These are phyloP conservation scores for Trichoderma lentiforme DNA, from an alignment of 2,329 filamentous ascomycete genomes.

Conservation along the genomic window DNA sequence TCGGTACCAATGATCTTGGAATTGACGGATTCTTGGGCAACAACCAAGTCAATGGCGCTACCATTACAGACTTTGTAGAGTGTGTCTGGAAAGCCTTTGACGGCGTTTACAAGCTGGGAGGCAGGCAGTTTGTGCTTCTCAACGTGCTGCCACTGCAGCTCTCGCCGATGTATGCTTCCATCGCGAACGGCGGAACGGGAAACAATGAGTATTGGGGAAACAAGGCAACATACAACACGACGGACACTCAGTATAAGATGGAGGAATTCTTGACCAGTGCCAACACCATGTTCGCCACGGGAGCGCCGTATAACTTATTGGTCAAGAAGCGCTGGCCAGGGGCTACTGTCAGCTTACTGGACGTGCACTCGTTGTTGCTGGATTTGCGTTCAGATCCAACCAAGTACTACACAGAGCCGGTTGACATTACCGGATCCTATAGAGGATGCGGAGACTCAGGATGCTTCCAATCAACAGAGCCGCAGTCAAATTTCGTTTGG, in stretches of 20 bases:
- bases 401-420: slow-evolving; percentile 59
- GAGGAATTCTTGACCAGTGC: slow-evolving; percentile 46
- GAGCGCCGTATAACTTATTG: slow-evolving; percentile 44
- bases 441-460: slow-evolving; percentile 10
- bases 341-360: slow-evolving; percentile 62
- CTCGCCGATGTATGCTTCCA: slow-evolving; percentile 59
- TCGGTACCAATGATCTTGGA: slow-evolving; percentile 78
- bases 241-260: slow-evolving; percentile 44
- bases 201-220: slow-evolving; percentile 43
- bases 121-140: slow-evolving; percentile 67
- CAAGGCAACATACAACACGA: slow-evolving; percentile 45
- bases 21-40: slow-evolving; percentile 63
- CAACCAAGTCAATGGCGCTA: slow-evolving; percentile 55
- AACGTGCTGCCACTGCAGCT: slow-evolving; percentile 66
- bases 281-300: slow-evolving; percentile 49
- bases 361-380: slow-evolving; percentile 61
- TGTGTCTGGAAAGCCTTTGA: slow-evolving; percentile 66
- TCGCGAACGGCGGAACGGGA: slow-evolving; percentile 6
- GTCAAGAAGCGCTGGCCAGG: slow-evolving; percentile 50
- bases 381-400: slow-evolving; percentile 63
- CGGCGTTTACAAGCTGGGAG: slow-evolving; percentile 62
- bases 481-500: slow-evolving; percentile 63
- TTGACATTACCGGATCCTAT: slow-evolving; percentile 39
- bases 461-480: slow-evolving; percentile 11
- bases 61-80: slow-evolving; percentile 61